Evolutionary conservation across 202 grass and related monocot genomes (phyloP).

Genomic region (Zizania palustris): DNA sequence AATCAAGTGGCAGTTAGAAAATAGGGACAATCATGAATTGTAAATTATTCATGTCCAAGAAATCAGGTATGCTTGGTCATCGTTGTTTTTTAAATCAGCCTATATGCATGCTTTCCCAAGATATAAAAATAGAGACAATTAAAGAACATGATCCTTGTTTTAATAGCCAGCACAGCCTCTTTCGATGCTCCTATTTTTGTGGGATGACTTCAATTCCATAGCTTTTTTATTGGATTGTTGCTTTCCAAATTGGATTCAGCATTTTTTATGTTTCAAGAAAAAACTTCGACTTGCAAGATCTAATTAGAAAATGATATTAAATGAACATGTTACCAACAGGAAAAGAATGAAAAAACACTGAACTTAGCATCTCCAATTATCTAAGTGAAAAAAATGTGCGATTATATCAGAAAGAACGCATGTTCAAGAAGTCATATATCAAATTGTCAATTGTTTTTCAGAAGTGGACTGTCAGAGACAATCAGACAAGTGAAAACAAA

Average conservation of each 20-base stretch:
- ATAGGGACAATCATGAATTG: background rate
- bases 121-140: background rate
- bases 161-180: no score
- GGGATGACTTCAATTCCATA: no score
- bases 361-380: background rate
- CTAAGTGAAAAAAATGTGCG: background rate
- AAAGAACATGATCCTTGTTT: no score
- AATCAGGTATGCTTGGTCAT: background rate
- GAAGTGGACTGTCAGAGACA: background rate
- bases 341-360: background rate
- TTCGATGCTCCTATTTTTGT: no score
- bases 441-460: background rate
- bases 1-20: background rate
- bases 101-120: background rate
- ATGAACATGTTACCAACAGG: background rate
- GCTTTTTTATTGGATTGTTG: no score
- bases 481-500: slow-evolving; percentile 7
- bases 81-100: background rate
- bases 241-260: no score
- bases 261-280: no score
- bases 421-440: background rate
- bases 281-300: background rate
- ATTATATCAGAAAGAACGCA: background rate
- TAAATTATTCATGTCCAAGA: background rate
- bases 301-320: slow-evolving; percentile 8